Evolutionary conservation across 805 yeast genomes (phyloP).

Genomic region (Sugiyamaella marilandica): DNA sequence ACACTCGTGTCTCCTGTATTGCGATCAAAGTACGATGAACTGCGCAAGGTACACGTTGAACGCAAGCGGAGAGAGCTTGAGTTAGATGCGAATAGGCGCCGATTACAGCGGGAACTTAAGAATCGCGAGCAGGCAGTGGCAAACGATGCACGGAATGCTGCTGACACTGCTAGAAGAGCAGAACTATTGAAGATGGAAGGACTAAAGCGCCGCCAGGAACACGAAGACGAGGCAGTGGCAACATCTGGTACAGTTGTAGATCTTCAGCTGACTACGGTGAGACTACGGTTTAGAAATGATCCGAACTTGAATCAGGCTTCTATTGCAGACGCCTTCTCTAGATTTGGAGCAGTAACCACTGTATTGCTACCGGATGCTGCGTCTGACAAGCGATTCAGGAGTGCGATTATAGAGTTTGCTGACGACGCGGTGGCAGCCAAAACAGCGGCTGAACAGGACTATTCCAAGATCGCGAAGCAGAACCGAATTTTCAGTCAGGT

Average conservation of each 20-base stretch:
- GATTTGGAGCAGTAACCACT: slow-evolving; percentile 2
- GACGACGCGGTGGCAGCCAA: slow-evolving; percentile 1
- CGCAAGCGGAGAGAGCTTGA: slow-evolving; percentile 10
- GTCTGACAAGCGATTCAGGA: slow-evolving; percentile 2
- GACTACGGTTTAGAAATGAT: slow-evolving; percentile 2
- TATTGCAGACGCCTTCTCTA: not conserved
- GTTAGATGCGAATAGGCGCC: slow-evolving; percentile 15
- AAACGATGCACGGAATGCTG: not conserved
- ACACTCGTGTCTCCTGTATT: slow-evolving; percentile 14
- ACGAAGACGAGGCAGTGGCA: slow-evolving; percentile 9
- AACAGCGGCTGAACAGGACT: slow-evolving; percentile 1
- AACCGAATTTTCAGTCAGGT: not conserved
- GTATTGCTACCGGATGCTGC: slow-evolving; percentile 5
- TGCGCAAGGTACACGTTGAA: slow-evolving; percentile 15
- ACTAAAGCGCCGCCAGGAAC: slow-evolving; percentile 9
- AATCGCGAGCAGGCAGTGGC: slow-evolving; percentile 21
- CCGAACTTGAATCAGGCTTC: not conserved
- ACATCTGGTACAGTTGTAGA: not conserved
- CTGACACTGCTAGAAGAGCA: slow-evolving; percentile 14
- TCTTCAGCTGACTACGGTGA: not conserved
- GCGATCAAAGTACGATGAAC: slow-evolving; percentile 20
- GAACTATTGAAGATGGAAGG: slow-evolving; percentile 20
- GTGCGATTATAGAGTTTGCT: slow-evolving; percentile 11
- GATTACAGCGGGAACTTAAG: slow-evolving; percentile 24
- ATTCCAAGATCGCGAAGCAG: not conserved